Base-by-base conservation (phyloP, 345 rosid species). In the Lepidium africanum region DNA sequence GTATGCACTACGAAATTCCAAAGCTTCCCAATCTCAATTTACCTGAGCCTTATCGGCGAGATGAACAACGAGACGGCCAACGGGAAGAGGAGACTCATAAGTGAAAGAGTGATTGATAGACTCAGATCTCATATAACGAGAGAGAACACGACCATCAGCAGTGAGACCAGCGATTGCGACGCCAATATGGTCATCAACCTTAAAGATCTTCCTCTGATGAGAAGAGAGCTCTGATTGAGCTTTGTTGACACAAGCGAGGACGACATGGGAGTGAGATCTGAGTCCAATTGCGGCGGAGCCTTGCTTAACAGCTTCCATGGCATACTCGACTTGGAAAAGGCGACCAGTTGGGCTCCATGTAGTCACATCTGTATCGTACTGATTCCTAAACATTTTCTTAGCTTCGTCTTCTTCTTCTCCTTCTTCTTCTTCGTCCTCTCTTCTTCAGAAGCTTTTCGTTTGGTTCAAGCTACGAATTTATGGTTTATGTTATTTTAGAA, bases 261-360 rank as follows among this genome's bases (percentile, higher is more conserved):
- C 96, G 35, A 86, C 95, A 77, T 94, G 97, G 35, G 91, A 76
- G 80, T 82, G 90, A 70, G 99, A 94, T 91, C 99, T 89, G 84
- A 94, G 91, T 0, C 99, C 99, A 32, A 94, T 94, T 35, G 99
- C 99, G 4, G 97, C 99, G 12, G 97, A 94, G 39, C 99, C 99
- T 77, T 94, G 99, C 77, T 94, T 94, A 65, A 94, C 96, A 2
- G 99, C 97, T 82, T 94, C 99, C 97, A 94, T 94, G 37, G 99
- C 95, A 81, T 94, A 91, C 73, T 94, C 97, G 60, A 94, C 97
- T 80, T 94, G 99, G 73, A 87, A 89, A 17, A 94, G 83, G 46
- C 99, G 78, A 8, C 99, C 97, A 21, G 96, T 91, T 0, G 99
- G 99, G 77, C 96, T 87, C 99, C 99, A 94, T 63, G 99, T 87